Evolutionary conservation across 2,329 filamentous ascomycete genomes (phyloP).

Genomic region (Nothomitra cinnamomea): DNA sequence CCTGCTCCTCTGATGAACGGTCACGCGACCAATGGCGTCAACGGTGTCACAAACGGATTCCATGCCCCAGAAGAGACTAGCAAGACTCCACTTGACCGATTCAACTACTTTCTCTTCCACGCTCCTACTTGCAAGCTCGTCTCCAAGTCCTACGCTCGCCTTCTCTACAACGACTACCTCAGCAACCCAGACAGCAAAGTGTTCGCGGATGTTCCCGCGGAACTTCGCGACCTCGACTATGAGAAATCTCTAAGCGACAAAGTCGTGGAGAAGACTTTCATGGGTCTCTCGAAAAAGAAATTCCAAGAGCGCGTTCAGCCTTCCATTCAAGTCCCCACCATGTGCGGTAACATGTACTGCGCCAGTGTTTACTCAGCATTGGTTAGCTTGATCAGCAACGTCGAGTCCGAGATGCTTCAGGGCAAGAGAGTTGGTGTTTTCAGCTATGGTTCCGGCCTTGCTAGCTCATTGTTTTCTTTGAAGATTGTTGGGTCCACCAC

Average conservation of each 20-base stretch:
- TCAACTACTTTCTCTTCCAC: constrained; percentile 73
- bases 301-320: constrained; percentile 64
- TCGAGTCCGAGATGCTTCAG: constrained; percentile 43
- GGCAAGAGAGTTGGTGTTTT: constrained; percentile 62
- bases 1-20: constrained; percentile 18
- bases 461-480: constrained; percentile 54
- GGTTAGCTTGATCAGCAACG: constrained; percentile 42
- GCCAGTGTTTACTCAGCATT: constrained; percentile 42
- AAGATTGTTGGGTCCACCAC: constrained; percentile 52
- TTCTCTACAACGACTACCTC: constrained; percentile 77
- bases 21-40: constrained; percentile 31
- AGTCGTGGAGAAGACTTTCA: constrained; percentile 73
- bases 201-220: constrained; percentile 59
- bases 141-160: constrained; percentile 66
- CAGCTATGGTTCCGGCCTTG: constrained; percentile 65
- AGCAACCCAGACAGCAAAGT: constrained; percentile 46
- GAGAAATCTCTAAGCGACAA: constrained; percentile 66
- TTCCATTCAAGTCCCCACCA: constrained; percentile 57
- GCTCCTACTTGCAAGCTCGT: constrained; percentile 78
- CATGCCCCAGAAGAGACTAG: constrained; percentile 9
- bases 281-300: constrained; percentile 67
- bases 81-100: constrained; percentile 57
- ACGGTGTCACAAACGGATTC: constrained; percentile 27
- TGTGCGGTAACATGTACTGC: constrained; percentile 51
- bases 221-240: constrained; percentile 65